Percentiles rank a stretch among this genome's conserved stretches.
These are phyloP conservation scores for Penicillium freii DNA, from an alignment of 2,329 filamentous ascomycete species.

Conservation along the genomic window DNA sequence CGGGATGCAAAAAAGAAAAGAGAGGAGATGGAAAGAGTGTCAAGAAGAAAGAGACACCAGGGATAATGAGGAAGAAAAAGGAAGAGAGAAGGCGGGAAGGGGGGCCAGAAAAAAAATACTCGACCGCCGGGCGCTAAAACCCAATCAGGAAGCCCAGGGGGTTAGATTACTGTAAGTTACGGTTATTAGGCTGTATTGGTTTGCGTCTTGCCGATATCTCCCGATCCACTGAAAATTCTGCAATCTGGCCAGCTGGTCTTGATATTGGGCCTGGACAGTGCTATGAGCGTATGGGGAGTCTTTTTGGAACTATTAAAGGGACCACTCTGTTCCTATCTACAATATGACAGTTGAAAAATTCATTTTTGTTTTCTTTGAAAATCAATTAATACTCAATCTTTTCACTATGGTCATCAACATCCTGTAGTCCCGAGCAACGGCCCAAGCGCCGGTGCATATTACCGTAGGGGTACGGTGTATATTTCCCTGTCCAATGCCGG, in stretches of 20 bases:
- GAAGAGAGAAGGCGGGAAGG: constrained; percentile 40
- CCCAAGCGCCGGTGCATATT: constrained; percentile 15
- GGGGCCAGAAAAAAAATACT: constrained; percentile 39
- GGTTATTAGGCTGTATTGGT: constrained; percentile 14
- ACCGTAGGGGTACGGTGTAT: constrained; percentile 22
- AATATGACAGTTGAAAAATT: not conserved
- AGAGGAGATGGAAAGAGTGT: constrained; percentile 39
- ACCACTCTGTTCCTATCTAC: not conserved
- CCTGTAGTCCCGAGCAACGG: constrained; percentile 26
- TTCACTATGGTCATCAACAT: not conserved
- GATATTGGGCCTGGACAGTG: not conserved
- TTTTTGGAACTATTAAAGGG: not conserved
- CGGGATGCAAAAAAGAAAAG: constrained; percentile 38
- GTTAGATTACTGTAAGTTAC: constrained; percentile 12
- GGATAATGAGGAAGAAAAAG: constrained; percentile 40
- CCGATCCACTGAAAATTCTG: constrained; percentile 30
- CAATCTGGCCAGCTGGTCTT: constrained; percentile 11
- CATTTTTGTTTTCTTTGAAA: not conserved
- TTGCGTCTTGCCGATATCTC: constrained; percentile 37
- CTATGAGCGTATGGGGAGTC: not conserved
- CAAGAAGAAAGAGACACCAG: constrained; percentile 35
- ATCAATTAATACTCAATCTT: not conserved
- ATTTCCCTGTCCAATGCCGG: constrained; percentile 23
- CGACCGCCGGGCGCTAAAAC: constrained; percentile 33
- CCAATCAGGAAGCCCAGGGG: constrained; percentile 23